Conservation (phyloP, 805 yeast genomes). For the Pichia cabralensis region DNA sequence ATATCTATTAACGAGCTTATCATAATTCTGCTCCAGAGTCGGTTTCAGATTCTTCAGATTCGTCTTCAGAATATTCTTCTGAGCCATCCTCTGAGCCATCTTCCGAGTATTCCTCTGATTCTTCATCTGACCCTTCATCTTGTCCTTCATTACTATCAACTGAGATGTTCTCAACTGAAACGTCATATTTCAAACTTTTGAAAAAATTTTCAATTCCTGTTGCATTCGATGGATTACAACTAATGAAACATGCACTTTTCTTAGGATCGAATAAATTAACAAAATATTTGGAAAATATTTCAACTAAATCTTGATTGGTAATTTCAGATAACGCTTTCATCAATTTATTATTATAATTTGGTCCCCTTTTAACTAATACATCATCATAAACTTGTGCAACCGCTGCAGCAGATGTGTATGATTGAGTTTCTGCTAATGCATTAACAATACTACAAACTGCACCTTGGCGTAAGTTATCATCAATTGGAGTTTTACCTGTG, state of each 20-base stretch:
- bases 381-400: constrained; percentile 54
- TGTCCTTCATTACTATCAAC: constrained; percentile 17
- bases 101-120: constrained; percentile 17
- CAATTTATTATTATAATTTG: constrained; percentile 45
- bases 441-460: constrained; percentile 71
- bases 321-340: constrained; percentile 44
- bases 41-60: not conserved
- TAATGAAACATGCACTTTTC: constrained; percentile 51
- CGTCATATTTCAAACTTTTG: constrained; percentile 43
- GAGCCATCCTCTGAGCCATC: constrained; percentile 9
- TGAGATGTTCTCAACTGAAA: constrained; percentile 44
- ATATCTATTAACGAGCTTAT: too few species aligned
- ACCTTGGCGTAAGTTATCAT: constrained; percentile 51
- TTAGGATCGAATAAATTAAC: constrained; percentile 51
- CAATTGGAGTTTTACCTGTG: constrained; percentile 43
- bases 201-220: constrained; percentile 40
- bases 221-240: constrained; percentile 61
- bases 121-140: constrained; percentile 23
- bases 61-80: constrained; percentile 8
- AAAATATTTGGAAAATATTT: constrained; percentile 47
- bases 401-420: constrained; percentile 59
- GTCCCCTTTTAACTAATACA: constrained; percentile 61
- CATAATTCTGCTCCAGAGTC: constrained; percentile 2
- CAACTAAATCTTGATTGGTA: constrained; percentile 41
- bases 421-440: constrained; percentile 55